Conservation (phyloP, 75 land plant species). For the Picea sitchensis region DNA sequence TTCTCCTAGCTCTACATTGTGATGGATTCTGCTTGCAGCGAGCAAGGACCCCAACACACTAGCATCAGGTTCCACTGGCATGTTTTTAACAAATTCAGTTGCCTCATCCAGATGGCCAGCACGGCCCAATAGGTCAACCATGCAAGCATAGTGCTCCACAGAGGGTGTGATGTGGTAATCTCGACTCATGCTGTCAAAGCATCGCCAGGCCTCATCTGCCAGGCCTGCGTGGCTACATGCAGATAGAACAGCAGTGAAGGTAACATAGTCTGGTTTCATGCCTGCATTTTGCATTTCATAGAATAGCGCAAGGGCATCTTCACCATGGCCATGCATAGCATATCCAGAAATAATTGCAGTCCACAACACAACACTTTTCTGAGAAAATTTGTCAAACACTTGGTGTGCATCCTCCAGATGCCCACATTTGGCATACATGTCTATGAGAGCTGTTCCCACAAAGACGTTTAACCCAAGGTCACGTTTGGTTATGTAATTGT, state of each 20-base stretch:
- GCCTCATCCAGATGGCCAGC: constrained; percentile 49
- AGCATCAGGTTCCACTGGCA: constrained; percentile 21
- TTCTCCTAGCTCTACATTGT: constrained; percentile 33
- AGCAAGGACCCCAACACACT: constrained; percentile 47
- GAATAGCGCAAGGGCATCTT: constrained; percentile 10
- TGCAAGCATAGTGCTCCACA: constrained; percentile 43
- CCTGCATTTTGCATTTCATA: constrained; percentile 34
- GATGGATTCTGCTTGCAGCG: constrained; percentile 46
- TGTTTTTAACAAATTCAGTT: constrained; percentile 27
- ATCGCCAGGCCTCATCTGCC: constrained; percentile 30
- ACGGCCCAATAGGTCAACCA: constrained; percentile 61
- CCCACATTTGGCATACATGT: constrained; percentile 26
- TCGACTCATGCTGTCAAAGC: constrained; percentile 33
- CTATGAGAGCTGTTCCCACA: constrained; percentile 17
- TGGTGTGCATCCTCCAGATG: not conserved
- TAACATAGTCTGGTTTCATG: constrained; percentile 36
- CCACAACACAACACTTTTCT: not conserved
- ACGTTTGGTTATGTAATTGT: not conserved
- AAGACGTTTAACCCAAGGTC: not conserved
- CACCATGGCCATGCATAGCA: not conserved
- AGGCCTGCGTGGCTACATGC: constrained; percentile 41
- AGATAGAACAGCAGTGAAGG: constrained; percentile 31
- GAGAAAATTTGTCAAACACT: not conserved
- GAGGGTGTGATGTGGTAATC: constrained; percentile 31
- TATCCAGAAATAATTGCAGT: constrained; percentile 3